Conservation (phyloP, 805 yeast genomes). For the Saccharomyces jurei region DNA sequence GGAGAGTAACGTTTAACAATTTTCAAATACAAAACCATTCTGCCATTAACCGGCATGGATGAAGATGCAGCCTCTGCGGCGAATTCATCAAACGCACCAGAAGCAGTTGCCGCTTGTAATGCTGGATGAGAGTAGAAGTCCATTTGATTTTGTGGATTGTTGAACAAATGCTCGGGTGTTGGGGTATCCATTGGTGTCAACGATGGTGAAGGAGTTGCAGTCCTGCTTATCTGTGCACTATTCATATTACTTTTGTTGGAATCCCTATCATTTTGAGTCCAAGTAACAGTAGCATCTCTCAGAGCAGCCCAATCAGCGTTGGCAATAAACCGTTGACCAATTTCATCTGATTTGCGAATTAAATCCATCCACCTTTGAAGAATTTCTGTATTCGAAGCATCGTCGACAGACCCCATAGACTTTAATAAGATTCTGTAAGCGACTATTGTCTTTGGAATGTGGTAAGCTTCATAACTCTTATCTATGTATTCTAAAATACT, state of each 20-base stretch:
- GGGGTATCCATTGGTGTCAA: conserved; percentile 4
- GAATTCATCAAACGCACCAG: conserved; percentile 33
- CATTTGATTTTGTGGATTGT: conserved; percentile 16
- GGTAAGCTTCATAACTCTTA: conserved; percentile 48
- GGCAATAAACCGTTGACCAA: conserved; percentile 56
- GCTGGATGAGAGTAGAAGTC: conserved; percentile 31
- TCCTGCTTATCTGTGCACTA: not conserved
- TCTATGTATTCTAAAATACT: conserved; percentile 57
- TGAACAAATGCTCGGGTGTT: conserved; percentile 4
- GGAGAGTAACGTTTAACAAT: conserved; percentile 44
- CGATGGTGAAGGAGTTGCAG: conserved; percentile 9
- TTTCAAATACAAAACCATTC: conserved; percentile 47
- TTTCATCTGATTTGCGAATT: conserved; percentile 41
- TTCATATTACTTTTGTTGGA: conserved; percentile 1
- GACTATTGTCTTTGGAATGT: conserved; percentile 55
- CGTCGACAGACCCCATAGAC: conserved; percentile 56
- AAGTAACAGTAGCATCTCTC: conserved; percentile 59
- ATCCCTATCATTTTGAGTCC: conserved; percentile 25
- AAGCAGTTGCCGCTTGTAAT: conserved; percentile 32
- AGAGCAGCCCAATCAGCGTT: conserved; percentile 81
- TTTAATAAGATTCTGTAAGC: conserved; percentile 66
- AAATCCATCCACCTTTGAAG: conserved; percentile 48
- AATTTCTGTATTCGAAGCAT: conserved; percentile 46
- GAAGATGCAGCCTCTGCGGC: conserved; percentile 8
- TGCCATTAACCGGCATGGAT: conserved; percentile 27